Evolutionary conservation across 495 filamentous ascomycete species (phyloP).

Genomic region (Achaetomiella virescens): DNA sequence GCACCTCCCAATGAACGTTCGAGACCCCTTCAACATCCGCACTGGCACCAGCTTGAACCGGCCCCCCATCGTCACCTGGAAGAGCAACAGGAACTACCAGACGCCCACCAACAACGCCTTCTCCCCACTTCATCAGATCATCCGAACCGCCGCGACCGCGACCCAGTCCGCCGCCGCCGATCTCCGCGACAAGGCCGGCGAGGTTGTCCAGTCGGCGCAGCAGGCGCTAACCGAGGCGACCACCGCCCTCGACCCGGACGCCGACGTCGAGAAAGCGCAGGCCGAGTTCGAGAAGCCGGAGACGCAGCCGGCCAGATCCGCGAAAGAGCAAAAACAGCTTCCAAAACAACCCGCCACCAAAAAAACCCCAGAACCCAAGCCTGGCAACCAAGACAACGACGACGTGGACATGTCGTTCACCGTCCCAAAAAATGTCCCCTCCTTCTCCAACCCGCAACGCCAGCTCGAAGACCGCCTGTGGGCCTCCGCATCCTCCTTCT

Average conservation of each 20-base stretch:
- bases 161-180: constrained; percentile 17
- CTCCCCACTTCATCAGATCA: constrained; percentile 10
- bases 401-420: constrained; percentile 58
- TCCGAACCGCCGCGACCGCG: constrained; percentile 15
- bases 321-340: background rate
- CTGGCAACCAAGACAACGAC: background rate
- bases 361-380: background rate
- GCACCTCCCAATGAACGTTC: constrained; percentile 13
- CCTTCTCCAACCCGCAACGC: constrained; percentile 62
- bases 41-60: constrained; percentile 10
- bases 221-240: constrained; percentile 5
- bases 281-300: background rate
- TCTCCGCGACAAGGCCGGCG: constrained; percentile 12
- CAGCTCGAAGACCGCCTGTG: constrained; percentile 63
- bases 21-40: constrained; percentile 19
- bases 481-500: constrained; percentile 40
- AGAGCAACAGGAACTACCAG: constrained; percentile 5
- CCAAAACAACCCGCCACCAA: background rate
- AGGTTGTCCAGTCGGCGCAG: constrained; percentile 9
- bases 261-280: background rate
- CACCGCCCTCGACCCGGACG: background rate
- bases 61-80: constrained; percentile 14
- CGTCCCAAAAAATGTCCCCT: constrained; percentile 61
- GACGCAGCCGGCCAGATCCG: background rate
- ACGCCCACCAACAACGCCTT: constrained; percentile 1